Evolutionary conservation across 148 eudicot species (phyloP), one percentile per base, ranked within the genome.

Genomic region (Drosera capensis): DNA sequence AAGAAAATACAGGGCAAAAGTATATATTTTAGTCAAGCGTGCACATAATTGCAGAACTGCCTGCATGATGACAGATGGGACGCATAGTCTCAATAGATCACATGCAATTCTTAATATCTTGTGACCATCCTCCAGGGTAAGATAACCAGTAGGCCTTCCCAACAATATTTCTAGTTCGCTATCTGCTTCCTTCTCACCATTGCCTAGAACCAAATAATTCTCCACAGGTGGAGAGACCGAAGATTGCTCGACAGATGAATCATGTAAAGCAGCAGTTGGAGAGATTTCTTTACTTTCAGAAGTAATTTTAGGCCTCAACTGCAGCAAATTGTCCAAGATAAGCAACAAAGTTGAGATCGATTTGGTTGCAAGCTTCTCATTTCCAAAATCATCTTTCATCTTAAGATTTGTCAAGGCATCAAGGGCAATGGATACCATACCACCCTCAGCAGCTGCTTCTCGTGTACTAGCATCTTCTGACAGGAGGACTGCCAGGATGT

Each of bases 1-100:
- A 65, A 88, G 86, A 58, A 66, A 88, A 35, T 67, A 72, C 57
- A 88, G 31, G 55, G 97, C 83, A 59, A 88, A 61, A 51, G 63
- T 52, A 62, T 80, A 87, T 45, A 80, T 72, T 64, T 88, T 88
- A 11, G 97, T 80, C 79, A 88, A 78, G 8, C 97, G 95, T 51
- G 97, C 97, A 73, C 84, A 80, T 26, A 84, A 45, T 43, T 80
- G 93, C 14, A 90, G 55, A 59, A 75, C 87, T 14, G 99, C 99
- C 70, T 90, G 99, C 99, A 90, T 90, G 48, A 80, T 68, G 44
- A 80, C 58, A 7, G 87, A 73, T 13, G 93, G 87, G 31, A 76
- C 95, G 52, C 71, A 80, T 50, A 57, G 73, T 57, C 76, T 85
- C 34, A 84, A 65, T 59, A 90, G 62, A 59, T 90, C 95, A 66